Evolutionary conservation across 495 filamentous ascomycete species (phyloP).

Genomic region (Aspergillus incahuasiensis): DNA sequence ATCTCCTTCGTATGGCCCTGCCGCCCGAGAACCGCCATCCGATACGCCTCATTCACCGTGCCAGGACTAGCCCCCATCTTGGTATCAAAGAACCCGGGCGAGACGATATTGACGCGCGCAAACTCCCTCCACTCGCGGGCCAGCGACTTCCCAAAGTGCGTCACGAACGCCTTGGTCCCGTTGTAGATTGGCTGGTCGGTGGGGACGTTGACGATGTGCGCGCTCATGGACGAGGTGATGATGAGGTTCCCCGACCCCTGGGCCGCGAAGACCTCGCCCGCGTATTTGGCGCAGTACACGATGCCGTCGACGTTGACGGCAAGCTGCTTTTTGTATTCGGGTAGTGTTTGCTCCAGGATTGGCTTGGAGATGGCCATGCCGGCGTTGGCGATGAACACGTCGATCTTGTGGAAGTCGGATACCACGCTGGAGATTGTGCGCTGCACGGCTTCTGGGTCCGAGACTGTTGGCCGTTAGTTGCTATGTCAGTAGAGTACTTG

Average conservation of each 20-base stretch:
- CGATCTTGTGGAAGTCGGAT: constrained; percentile 43
- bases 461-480: no score
- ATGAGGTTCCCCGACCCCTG: constrained; percentile 59
- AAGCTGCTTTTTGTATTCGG: constrained; percentile 44
- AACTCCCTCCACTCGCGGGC: constrained; percentile 66
- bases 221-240: constrained; percentile 77
- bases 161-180: constrained; percentile 61
- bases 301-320: constrained; percentile 39
- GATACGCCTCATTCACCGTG: constrained; percentile 54
- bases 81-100: constrained; percentile 64
- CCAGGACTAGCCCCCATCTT: constrained; percentile 52
- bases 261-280: constrained; percentile 55
- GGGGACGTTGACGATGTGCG: constrained; percentile 68
- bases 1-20: constrained; percentile 61
- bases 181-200: constrained; percentile 64
- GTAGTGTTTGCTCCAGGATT: constrained; percentile 41
- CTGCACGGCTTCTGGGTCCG: constrained; percentile 27
- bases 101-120: constrained; percentile 61
- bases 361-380: constrained; percentile 48
- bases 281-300: constrained; percentile 31
- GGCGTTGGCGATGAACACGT: constrained; percentile 47
- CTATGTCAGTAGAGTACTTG: no score
- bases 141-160: constrained; percentile 60
- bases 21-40: constrained; percentile 55
- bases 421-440: constrained; percentile 31